Conservation (phyloP, 1,139 yeast species). For the Magnusiomyces magnusii region DNA sequence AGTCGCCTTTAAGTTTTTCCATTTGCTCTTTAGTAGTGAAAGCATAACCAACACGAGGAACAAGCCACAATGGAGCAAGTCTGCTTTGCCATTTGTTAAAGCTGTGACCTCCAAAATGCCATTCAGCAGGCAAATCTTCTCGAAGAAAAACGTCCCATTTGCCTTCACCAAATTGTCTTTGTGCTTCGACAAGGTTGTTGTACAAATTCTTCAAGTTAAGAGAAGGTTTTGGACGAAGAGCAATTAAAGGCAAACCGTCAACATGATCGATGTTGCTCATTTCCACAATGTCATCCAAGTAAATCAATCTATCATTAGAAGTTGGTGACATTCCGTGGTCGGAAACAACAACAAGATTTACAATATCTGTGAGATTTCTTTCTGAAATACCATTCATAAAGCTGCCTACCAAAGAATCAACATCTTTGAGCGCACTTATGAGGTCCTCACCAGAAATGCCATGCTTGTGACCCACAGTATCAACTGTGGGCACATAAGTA, state of each 20-base stretch:
- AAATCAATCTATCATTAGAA: conserved; percentile 52
- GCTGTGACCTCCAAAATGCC: conserved; percentile 54
- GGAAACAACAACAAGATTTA: conserved; percentile 69
- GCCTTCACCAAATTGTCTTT: conserved; percentile 26
- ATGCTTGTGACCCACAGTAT: conserved; percentile 59
- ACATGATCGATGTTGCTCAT: conserved; percentile 47
- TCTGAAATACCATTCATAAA: conserved; percentile 42
- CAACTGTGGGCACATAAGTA: conserved; percentile 75
- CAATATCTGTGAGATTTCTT: conserved; percentile 55
- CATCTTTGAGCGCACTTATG: conserved; percentile 47
- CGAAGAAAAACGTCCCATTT: conserved; percentile 45
- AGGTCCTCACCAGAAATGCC: conserved; percentile 61
- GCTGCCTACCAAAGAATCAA: conserved; percentile 55
- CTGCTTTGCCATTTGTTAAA: conserved; percentile 47
- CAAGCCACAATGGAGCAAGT: conserved; percentile 77
- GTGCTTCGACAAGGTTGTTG: conserved; percentile 29
- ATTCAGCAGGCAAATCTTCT: conserved; percentile 55
- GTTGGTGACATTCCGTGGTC: conserved; percentile 97
- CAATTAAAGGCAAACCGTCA: conserved; percentile 90
- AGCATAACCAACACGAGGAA: conserved; percentile 76
- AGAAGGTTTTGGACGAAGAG: conserved; percentile 50
- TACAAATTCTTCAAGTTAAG: conserved; percentile 36
- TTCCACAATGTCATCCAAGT: conserved; percentile 62
- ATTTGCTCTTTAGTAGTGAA: conserved; percentile 55
- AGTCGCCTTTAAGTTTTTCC: conserved; percentile 37